Base-by-base conservation (phyloP, 805 yeast genomes). In the Torulaspora microellipsoides region DNA sequence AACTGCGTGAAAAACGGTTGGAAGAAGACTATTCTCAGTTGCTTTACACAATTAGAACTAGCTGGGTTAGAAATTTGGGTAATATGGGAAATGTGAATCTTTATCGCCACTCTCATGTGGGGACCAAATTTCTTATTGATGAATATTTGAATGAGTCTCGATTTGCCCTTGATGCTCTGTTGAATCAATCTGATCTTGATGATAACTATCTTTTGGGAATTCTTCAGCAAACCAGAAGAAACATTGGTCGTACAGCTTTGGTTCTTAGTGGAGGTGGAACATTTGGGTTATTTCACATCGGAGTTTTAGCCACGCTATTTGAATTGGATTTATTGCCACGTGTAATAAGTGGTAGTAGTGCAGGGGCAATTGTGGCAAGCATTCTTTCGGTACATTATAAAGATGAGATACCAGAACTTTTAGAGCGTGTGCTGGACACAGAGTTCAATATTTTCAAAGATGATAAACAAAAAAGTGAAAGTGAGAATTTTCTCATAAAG, bases 211-310 rank as follows among this genome's bases (percentile, higher is more conserved):
- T 86, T 12, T 67, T 91, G 43, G 85, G 85, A 1, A 85, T 86
- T 76, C 69, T 91, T 28, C 77, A 85, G 31, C 95, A 91, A 59
- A 86, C 97, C 0, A 73, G 96, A 47, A 85, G 85, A 62, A 88
- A 90, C 56, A 86, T 86, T 40, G 99, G 99, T 0, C 73, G 96
- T 43, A 90, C 98, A 0, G 99, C 98, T 0, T 69, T 93, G 23
- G 88, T 95, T n/a, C 73, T 93, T 42, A 83, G 95, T 37, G 99
- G 99, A 1, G 99, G 99, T 1, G 89, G 95, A 2, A 85, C 95
- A 4, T 85, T 91, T 68, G 99, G 98, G 0, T 67, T 91, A 39
- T 80, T 90, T 48, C 98, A 91, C 53, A 85, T 89, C 45, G 99
- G 99, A 1, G 96, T 93, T 0, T 67, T 91, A 36, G 80, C 87